These are phyloP conservation scores for Trichophyton rubrum DNA, from an alignment of 2,329 filamentous ascomycete species.

Conservation along the genomic window DNA sequence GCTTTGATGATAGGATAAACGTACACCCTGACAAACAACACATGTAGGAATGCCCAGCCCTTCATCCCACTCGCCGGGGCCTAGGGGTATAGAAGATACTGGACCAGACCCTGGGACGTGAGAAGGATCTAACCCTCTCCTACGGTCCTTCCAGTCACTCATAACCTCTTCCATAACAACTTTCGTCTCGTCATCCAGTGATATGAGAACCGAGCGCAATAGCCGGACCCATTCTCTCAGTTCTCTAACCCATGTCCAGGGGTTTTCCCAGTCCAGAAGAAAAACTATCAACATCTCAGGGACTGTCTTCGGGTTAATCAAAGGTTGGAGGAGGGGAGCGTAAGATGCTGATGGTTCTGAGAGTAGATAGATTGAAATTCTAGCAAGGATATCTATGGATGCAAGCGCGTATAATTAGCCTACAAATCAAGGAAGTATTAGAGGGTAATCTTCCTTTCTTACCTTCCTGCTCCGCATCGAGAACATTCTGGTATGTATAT, in stretches of 20 bases:
- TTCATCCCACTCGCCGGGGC: slow-evolving; percentile 88
- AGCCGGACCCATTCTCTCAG: slow-evolving; percentile 81
- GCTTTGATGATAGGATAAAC: not conserved
- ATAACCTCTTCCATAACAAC: slow-evolving; percentile 80
- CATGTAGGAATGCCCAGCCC: slow-evolving; percentile 74
- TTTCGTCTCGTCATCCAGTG: slow-evolving; percentile 62
- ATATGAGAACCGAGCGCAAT: slow-evolving; percentile 61
- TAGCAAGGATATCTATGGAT: slow-evolving; percentile 64
- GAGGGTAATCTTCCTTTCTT: slow-evolving; percentile 15
- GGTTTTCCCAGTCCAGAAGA: slow-evolving; percentile 89
- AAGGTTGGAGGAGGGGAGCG: slow-evolving; percentile 66
- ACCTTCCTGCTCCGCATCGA: slow-evolving; percentile 91
- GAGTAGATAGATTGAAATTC: slow-evolving; percentile 78
- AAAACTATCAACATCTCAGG: slow-evolving; percentile 80
- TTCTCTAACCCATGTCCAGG: slow-evolving; percentile 83
- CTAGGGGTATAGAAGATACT: slow-evolving; percentile 56
- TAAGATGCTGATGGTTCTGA: slow-evolving; percentile 76
- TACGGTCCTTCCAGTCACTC: slow-evolving; percentile 63
- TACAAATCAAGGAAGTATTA: not conserved
- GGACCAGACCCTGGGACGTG: slow-evolving; percentile 44
- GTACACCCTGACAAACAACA: slow-evolving; percentile 91
- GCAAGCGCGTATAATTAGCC: not conserved
- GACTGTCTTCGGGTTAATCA: slow-evolving; percentile 71
- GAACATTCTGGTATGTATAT: slow-evolving; percentile 89
- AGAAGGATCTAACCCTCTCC: slow-evolving; percentile 51